These are phyloP conservation scores for Heterobasidion parviporum DNA, from an alignment of 1,284 basidiomycete species.

Conservation along the genomic window DNA sequence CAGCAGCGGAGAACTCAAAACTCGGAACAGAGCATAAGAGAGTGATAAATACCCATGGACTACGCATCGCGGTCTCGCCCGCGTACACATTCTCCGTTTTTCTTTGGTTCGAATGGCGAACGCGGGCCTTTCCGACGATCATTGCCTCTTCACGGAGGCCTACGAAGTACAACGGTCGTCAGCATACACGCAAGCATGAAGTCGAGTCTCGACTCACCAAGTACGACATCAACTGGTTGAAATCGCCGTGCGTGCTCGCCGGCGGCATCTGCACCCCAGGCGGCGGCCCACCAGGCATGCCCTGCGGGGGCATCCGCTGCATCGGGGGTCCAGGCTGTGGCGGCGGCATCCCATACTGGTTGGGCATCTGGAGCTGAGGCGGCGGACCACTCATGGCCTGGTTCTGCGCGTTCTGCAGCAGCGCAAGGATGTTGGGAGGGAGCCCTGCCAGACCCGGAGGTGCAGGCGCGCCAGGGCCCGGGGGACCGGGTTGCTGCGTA, in stretches of 20 bases:
- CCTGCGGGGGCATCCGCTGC: conserved; percentile 8
- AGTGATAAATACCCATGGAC: not conserved
- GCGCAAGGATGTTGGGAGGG: conserved; percentile 56
- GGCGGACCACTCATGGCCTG: conserved; percentile 23
- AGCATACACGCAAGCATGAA: not conserved
- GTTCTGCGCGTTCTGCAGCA: conserved; percentile 43
- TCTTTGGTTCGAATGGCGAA: not conserved
- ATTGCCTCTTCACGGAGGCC: conserved; percentile 1
- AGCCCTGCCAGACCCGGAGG: conserved; percentile 33
- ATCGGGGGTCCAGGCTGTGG: conserved; percentile 5
- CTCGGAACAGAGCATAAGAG: not conserved
- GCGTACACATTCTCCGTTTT: not conserved
- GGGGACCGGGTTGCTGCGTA: conserved; percentile 20
- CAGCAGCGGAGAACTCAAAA: not conserved
- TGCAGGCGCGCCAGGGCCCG: conserved; percentile 26
- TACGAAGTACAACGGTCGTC: not conserved
- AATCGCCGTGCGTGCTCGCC: conserved; percentile 3
- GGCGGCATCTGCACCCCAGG: conserved; percentile 10
- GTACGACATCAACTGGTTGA: conserved; percentile 3
- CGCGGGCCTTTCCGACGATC: not conserved
- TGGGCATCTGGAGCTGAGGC: conserved; percentile 28
- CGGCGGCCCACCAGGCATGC: conserved; percentile 23
- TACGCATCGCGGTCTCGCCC: not conserved
- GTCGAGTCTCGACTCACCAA: not conserved
- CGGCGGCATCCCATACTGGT: conserved; percentile 7